Conservation (phyloP, 352 stramenopile species). For the Phytophthora hybrid region DNA sequence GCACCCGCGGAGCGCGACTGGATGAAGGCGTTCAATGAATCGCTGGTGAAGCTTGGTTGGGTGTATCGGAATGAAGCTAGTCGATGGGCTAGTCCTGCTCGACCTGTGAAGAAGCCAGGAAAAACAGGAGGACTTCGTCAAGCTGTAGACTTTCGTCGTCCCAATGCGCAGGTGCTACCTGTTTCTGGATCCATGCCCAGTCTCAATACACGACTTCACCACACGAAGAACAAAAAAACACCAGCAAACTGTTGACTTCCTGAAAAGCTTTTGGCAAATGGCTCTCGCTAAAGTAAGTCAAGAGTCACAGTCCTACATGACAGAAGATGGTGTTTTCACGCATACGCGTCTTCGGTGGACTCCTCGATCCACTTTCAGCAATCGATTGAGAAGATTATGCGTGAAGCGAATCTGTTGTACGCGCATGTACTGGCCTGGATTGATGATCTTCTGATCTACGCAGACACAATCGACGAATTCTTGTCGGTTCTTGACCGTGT, state of each 20-base stretch:
- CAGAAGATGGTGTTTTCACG: constrained; percentile 16
- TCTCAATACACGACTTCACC: constrained; percentile 8
- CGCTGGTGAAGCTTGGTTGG: constrained; percentile 5
- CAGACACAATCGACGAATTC: constrained; percentile 14
- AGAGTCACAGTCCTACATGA: constrained; percentile 12
- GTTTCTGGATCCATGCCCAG: constrained; percentile 13
- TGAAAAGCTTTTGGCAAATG: constrained; percentile 18
- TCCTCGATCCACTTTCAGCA: constrained; percentile 19
- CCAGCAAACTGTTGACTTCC: constrained; percentile 14
- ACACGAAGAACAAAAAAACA: constrained; percentile 9
- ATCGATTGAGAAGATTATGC: constrained; percentile 14
- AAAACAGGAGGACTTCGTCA: constrained; percentile 15
- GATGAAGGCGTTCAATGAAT: constrained; percentile 8
- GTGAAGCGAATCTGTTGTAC: constrained; percentile 6
- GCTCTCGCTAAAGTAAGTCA: constrained; percentile 5
- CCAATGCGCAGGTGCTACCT: not conserved
- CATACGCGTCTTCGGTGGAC: constrained; percentile 6
- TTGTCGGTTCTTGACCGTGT: constrained; percentile 11
- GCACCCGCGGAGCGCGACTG: constrained; percentile 1
- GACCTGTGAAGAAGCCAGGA: constrained; percentile 8
- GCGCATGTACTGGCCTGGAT: constrained; percentile 15
- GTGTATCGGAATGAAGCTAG: constrained; percentile 15
- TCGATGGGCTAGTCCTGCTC: constrained; percentile 8
- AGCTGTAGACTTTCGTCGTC: constrained; percentile 9
- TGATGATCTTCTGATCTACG: constrained; percentile 8